These are phyloP conservation scores for Xylaria sp. DNA, from an alignment of 2,329 filamentous ascomycete genomes.

Conservation along the genomic window DNA sequence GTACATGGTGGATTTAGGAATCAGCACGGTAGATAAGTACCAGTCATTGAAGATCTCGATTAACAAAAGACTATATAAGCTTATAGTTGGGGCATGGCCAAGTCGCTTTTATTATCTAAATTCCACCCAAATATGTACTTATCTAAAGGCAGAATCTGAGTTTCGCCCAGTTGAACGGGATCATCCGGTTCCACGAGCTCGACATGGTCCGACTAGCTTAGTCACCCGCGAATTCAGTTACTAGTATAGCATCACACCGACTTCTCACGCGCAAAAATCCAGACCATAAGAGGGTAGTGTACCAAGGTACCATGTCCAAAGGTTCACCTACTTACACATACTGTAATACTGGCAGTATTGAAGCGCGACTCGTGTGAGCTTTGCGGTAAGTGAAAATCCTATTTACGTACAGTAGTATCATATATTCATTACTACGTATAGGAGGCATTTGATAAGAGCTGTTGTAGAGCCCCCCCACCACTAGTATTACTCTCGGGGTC, in stretches of 20 bases:
- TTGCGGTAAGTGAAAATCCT: background rate
- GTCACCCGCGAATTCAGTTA: conserved; percentile 10
- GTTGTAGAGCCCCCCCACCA: conserved; percentile 27
- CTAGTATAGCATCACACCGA: conserved; percentile 26
- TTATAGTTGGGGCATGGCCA: background rate
- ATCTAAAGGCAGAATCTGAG: background rate
- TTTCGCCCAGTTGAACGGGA: background rate
- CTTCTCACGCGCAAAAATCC: conserved; percentile 17
- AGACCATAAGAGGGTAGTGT: background rate
- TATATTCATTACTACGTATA: background rate
- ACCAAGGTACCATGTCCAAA: background rate
- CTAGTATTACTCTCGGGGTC: conserved; percentile 18
- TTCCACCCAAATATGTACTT: background rate
- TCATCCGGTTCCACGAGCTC: background rate
- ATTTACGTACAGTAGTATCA: conserved; percentile 1
- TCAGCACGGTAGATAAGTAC: background rate
- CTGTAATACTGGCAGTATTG: background rate
- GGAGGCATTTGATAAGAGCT: conserved; percentile 15
- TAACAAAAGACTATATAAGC: conserved; percentile 4
- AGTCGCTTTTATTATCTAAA: background rate
- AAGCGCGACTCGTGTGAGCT: background rate
- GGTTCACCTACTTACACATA: background rate
- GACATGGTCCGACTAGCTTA: background rate
- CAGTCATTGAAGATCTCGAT: background rate
- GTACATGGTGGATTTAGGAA: background rate